phyloP scores from a whole-genome alignment of 257 asterid genomes.

The Orobanche coerulescens region DNA sequence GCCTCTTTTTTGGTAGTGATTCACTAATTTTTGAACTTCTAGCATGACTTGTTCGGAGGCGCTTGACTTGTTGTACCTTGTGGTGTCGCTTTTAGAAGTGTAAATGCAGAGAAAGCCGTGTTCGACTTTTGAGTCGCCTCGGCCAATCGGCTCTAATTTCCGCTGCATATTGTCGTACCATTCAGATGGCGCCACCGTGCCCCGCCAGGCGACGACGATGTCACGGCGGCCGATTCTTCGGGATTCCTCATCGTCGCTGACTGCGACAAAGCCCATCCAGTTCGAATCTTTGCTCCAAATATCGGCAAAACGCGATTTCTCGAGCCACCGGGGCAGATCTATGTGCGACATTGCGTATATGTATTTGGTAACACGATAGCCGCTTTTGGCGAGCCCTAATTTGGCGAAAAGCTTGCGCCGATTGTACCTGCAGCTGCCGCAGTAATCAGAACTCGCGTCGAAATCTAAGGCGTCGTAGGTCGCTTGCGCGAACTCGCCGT shows the following conservation, averaged over 20 bases:
- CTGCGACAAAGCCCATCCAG: conserved; percentile 77
- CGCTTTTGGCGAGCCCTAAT: conserved; percentile 35
- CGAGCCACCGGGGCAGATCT: conserved; percentile 59
- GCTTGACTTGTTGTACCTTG: conserved; percentile 64
- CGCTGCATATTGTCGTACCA: conserved; percentile 73
- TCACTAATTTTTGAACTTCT: conserved; percentile 32
- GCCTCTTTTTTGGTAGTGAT: conserved; percentile 32
- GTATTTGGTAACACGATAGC: conserved; percentile 47
- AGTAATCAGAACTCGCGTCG: conserved; percentile 55
- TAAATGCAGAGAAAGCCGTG: conserved; percentile 76
- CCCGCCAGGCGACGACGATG: conserved; percentile 74
- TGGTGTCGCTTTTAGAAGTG: conserved; percentile 43
- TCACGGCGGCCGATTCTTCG: conserved; percentile 59
- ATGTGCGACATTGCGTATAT: conserved; percentile 64
- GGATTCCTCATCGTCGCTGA: conserved; percentile 53
- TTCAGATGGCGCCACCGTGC: conserved; percentile 65
- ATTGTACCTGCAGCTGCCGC: conserved; percentile 60
- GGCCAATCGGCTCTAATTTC: conserved; percentile 50
- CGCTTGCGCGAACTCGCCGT: conserved; percentile 76
- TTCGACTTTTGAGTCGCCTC: conserved; percentile 54
- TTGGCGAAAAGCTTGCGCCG: conserved; percentile 36
- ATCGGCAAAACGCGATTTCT: conserved; percentile 39
- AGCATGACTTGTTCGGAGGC: conserved; percentile 73
- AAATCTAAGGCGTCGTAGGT: conserved; percentile 69
- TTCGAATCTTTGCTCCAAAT: conserved; percentile 73